These are phyloP conservation scores for Venturia pyrina DNA, from an alignment of 2,329 filamentous ascomycete species.

Conservation along the genomic window DNA sequence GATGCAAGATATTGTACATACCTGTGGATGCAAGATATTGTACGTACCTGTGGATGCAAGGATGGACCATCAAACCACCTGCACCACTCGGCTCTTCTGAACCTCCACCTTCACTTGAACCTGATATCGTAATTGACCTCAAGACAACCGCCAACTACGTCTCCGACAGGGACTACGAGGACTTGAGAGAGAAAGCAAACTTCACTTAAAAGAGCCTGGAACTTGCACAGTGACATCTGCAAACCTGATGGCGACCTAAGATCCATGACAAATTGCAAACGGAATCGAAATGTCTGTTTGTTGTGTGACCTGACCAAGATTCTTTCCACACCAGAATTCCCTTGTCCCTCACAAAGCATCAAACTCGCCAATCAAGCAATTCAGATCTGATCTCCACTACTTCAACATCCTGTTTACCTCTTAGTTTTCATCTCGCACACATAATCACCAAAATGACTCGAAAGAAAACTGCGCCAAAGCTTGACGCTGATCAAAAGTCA, in stretches of 20 bases:
- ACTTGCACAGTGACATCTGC: background rate
- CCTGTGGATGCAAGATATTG: too few relatives aligned
- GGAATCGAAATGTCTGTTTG: background rate
- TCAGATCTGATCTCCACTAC: background rate
- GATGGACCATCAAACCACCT: background rate
- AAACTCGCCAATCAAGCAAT: background rate
- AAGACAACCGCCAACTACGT: background rate
- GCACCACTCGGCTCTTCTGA: background rate
- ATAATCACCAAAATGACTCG: background rate
- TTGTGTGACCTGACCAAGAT: background rate
- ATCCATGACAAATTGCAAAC: background rate
- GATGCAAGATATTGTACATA: too few relatives aligned
- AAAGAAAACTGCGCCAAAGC: background rate
- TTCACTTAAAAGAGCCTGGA: background rate
- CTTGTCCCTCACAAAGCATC: too few relatives aligned
- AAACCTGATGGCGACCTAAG: background rate
- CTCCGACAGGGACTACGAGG: background rate
- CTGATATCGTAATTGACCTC: background rate
- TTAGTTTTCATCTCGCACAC: background rate
- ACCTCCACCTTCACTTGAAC: background rate
- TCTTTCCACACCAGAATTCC: background rate
- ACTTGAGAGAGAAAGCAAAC: too few relatives aligned
- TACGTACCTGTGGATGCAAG: background rate
- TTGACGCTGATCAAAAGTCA: background rate
- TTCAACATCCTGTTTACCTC: background rate